Evolutionary conservation across 2,329 filamentous ascomycete species (phyloP).

Genomic region (Ophioceras dolichostomum): DNA sequence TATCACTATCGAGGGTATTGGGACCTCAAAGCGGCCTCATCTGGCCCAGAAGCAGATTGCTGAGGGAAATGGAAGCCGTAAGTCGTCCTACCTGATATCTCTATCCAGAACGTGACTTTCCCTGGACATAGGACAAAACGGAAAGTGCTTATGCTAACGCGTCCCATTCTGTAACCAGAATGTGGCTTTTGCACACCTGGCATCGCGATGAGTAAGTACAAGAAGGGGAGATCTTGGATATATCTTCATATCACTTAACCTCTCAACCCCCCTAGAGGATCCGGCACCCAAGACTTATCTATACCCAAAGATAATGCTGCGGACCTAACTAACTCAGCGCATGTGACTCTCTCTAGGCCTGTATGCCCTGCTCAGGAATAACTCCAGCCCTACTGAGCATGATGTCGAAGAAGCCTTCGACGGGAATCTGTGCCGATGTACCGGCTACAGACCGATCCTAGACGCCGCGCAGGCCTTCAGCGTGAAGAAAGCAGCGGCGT

Average conservation of each 20-base stretch:
- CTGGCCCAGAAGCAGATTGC: conserved; percentile 85
- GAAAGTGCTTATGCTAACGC: too few species aligned
- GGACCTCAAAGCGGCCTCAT: conserved; percentile 75
- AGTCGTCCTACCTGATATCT: too few species aligned
- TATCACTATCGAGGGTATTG: conserved; percentile 94
- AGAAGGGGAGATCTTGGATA: background rate
- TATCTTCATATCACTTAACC: background rate
- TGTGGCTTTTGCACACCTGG: conserved; percentile 93
- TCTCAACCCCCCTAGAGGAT: background rate
- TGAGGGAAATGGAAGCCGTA: conserved; percentile 65
- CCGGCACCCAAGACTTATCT: background rate
- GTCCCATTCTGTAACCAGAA: too few species aligned
- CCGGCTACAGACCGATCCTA: conserved; percentile 85
- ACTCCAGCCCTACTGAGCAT: conserved; percentile 61
- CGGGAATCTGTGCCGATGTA: conserved; percentile 91
- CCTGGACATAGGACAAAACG: too few species aligned
- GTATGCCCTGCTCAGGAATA: conserved; percentile 84
- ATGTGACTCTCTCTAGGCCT: too few species aligned
- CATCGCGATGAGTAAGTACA: conserved; percentile 74
- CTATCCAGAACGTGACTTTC: too few species aligned
- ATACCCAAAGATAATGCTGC: too few species aligned
- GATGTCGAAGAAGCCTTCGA: conserved; percentile 95
- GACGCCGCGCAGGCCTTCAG: conserved; percentile 90
- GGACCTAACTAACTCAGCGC: too few species aligned
- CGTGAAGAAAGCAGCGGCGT: conserved; percentile 27